Percentiles rank a stretch among this genome's conserved stretches.
These are phyloP conservation scores for Leccinum fibrillosum DNA, from an alignment of 768 basidiomycete species.

Conservation along the genomic window DNA sequence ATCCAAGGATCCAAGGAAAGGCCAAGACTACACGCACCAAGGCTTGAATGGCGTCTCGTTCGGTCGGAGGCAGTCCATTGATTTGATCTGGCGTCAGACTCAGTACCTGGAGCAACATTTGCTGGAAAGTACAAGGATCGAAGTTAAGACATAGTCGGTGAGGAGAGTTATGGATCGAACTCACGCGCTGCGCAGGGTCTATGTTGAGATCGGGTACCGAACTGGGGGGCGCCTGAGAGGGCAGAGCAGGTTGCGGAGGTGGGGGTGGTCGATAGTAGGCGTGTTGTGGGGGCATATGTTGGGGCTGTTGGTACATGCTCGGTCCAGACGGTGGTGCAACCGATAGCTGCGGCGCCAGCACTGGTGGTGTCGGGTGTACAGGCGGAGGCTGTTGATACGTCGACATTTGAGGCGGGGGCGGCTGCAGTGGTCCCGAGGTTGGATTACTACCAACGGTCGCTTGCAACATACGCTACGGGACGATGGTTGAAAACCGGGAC, in stretches of 20 bases:
- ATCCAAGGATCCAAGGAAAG: not conserved
- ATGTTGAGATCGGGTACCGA: conserved; percentile 37
- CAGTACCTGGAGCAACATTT: conserved; percentile 85
- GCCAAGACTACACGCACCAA: conserved; percentile 46
- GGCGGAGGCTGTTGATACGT: conserved; percentile 29
- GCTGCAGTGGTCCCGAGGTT: conserved; percentile 27
- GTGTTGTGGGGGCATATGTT: conserved; percentile 32
- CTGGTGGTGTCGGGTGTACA: conserved; percentile 32
- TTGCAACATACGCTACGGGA: conserved; percentile 49
- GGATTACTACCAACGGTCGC: conserved; percentile 33
- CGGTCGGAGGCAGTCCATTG: conserved; percentile 70
- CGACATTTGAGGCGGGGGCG: conserved; percentile 32
- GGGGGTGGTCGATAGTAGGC: conserved; percentile 31
- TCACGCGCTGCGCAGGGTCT: conserved; percentile 51
- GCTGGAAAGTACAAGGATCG: conserved; percentile 35
- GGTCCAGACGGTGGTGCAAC: conserved; percentile 28
- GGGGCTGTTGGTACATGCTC: conserved; percentile 30
- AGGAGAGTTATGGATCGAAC: conserved; percentile 12
- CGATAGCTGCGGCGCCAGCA: conserved; percentile 32
- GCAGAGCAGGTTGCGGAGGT: conserved; percentile 28
- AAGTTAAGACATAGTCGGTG: not conserved
- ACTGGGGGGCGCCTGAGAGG: conserved; percentile 28
- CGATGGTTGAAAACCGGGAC: conserved; percentile 5
- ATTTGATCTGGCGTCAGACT: conserved; percentile 81
- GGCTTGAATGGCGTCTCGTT: conserved; percentile 76